Conservation (phyloP, 1,284 basidiomycete species). For the Marasmius fiardii region DNA sequence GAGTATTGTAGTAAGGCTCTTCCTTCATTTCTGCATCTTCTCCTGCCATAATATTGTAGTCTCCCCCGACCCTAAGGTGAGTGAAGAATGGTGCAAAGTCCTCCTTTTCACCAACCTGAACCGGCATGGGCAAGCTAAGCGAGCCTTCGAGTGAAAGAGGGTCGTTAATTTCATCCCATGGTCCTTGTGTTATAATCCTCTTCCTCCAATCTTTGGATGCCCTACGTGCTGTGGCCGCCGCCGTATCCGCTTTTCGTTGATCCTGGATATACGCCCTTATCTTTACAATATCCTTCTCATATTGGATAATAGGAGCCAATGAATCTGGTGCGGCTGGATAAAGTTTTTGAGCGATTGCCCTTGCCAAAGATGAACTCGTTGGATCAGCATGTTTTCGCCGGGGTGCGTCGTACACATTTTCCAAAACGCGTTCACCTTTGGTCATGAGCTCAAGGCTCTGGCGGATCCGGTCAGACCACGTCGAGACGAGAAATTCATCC, state of each 20-base stretch:
- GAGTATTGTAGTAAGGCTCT: conserved; percentile 14
- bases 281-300: conserved; percentile 7
- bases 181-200: background rate
- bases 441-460: conserved; percentile 1
- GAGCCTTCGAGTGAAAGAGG: conserved; percentile 17
- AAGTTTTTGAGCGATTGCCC: background rate
- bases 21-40: conserved; percentile 10
- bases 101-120: conserved; percentile 17
- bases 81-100: conserved; percentile 13
- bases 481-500: background rate
- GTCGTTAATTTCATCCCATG: conserved; percentile 13
- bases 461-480: background rate
- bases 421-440: background rate
- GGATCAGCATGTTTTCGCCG: conserved; percentile 9
- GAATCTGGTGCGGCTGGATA: background rate
- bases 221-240: background rate
- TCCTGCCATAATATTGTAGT: conserved; percentile 1
- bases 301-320: conserved; percentile 4
- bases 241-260: background rate
- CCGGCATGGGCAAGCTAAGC: conserved; percentile 16
- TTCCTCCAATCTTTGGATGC: background rate
- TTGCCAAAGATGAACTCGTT: conserved; percentile 1
- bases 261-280: conserved; percentile 2
- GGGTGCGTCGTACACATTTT: conserved; percentile 1
- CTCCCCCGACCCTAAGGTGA: conserved; percentile 4